phyloP scores from a whole-genome alignment of 2,329 filamentous ascomycete species.

The Dactylellina cionopaga region DNA sequence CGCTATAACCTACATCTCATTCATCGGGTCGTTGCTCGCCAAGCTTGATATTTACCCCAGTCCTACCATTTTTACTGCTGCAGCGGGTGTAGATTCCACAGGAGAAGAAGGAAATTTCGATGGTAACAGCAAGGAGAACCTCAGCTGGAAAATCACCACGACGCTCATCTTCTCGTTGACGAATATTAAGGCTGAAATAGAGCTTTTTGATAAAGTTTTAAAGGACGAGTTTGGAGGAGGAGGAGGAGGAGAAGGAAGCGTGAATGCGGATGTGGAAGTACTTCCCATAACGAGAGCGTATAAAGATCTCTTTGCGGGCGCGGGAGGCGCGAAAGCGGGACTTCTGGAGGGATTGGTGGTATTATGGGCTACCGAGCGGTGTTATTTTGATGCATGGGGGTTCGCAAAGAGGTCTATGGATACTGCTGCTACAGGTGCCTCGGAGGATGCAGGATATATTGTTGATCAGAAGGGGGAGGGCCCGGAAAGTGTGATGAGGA shows the following conservation, averaged over 20 bases:
- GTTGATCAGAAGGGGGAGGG: slow-evolving; percentile 56
- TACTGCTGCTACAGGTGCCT: neutral
- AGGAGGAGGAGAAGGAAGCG: neutral
- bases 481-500: slow-evolving; percentile 57
- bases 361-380: slow-evolving; percentile 29
- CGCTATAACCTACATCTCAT: slow-evolving; percentile 27
- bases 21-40: slow-evolving; percentile 23
- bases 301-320: slow-evolving; percentile 19
- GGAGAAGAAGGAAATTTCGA: too few species aligned
- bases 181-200: slow-evolving; percentile 15
- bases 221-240: slow-evolving; percentile 16
- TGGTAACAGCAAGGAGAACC: neutral
- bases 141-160: neutral
- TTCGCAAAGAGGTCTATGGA: slow-evolving; percentile 6
- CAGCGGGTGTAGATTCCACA: too few species aligned
- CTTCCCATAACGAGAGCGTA: slow-evolving; percentile 19
- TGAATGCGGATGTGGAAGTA: slow-evolving; percentile 2
- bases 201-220: slow-evolving; percentile 12
- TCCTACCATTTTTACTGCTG: too few species aligned
- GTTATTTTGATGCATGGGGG: slow-evolving; percentile 33
- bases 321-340: neutral
- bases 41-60: slow-evolving; percentile 14
- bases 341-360: slow-evolving; percentile 34
- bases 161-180: slow-evolving; percentile 22
- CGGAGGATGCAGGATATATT: too few species aligned